These are phyloP conservation scores for Trametes punicea DNA, from an alignment of 768 basidiomycete genomes.

Conservation along the genomic window DNA sequence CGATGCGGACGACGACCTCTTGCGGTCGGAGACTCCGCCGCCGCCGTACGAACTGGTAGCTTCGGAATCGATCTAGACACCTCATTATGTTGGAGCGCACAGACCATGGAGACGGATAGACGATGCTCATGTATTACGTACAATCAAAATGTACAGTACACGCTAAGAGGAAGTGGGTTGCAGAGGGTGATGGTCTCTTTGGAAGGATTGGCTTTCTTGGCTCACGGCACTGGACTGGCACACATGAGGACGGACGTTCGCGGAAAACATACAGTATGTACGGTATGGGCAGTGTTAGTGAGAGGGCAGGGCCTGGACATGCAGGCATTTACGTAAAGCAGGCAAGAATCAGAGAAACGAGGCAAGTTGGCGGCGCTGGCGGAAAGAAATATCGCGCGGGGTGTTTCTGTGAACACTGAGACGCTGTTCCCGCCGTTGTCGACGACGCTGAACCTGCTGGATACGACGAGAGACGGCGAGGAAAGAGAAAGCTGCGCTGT, in stretches of 20 bases:
- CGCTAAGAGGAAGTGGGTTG: too few species aligned
- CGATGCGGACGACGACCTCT: conserved; percentile 7
- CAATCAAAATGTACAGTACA: too few species aligned
- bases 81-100: not conserved
- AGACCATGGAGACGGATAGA: not conserved
- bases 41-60: conserved; percentile 22
- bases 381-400: conserved; percentile 3
- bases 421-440: not conserved
- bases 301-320: not conserved
- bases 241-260: too few species aligned
- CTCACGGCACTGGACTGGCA: too few species aligned
- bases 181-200: too few species aligned
- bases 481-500: not conserved
- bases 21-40: conserved; percentile 17
- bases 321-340: conserved; percentile 17
- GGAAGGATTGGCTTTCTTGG: too few species aligned
- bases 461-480: not conserved
- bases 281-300: not conserved
- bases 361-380: conserved; percentile 11
- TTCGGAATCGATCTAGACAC: not conserved
- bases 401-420: not conserved
- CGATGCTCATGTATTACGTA: too few species aligned
- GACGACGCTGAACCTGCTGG: not conserved
- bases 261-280: not conserved
- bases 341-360: conserved; percentile 16